Conservation (phyloP, 1,284 basidiomycete genomes). For the Phellinidium pouzarii region DNA sequence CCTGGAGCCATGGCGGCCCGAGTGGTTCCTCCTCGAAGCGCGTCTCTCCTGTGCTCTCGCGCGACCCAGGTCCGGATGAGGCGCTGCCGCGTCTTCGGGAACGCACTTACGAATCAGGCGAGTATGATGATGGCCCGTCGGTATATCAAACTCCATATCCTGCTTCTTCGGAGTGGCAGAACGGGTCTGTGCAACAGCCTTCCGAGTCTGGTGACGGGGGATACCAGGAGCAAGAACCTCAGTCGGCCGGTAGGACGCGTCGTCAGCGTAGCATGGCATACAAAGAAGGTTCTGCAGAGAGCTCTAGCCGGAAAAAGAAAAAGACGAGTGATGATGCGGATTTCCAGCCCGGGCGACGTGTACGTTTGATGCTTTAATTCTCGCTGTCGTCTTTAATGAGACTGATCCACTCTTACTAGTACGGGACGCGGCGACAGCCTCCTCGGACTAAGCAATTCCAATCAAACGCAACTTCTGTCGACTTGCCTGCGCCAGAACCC, state of each 20-base stretch:
- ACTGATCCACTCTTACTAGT: slow-evolving; percentile 24
- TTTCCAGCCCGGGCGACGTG: slow-evolving; percentile 50
- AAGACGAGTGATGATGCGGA: slow-evolving; percentile 51
- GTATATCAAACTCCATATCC: slow-evolving; percentile 1
- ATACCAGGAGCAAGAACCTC: slow-evolving; percentile 3
- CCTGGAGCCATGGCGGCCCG: slow-evolving; percentile 7
- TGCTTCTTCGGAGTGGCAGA: slow-evolving; percentile 1
- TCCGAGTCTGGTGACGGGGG: slow-evolving; percentile 3
- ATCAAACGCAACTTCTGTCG: slow-evolving; percentile 28
- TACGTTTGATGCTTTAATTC: slow-evolving; percentile 30
- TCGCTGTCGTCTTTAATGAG: not conserved
- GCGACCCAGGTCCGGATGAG: slow-evolving; percentile 10
- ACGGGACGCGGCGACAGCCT: slow-evolving; percentile 35
- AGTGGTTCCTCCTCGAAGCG: slow-evolving; percentile 10
- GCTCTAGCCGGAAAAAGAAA: slow-evolving; percentile 43
- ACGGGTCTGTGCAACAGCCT: not conserved
- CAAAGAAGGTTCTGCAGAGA: slow-evolving; percentile 26
- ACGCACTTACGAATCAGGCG: slow-evolving; percentile 6
- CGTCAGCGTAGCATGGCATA: slow-evolving; percentile 2
- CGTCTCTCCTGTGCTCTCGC: slow-evolving; percentile 11
- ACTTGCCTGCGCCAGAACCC: slow-evolving; percentile 29
- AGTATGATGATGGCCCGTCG: slow-evolving; percentile 12
- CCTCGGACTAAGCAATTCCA: slow-evolving; percentile 35
- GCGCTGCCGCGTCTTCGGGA: slow-evolving; percentile 6
- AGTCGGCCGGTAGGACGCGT: not conserved